Evolutionary conservation across 371 early-diverging fungal genomes (phyloP), one percentile per base, ranked within the genome.

Genomic region (Mortierella sp.): DNA sequence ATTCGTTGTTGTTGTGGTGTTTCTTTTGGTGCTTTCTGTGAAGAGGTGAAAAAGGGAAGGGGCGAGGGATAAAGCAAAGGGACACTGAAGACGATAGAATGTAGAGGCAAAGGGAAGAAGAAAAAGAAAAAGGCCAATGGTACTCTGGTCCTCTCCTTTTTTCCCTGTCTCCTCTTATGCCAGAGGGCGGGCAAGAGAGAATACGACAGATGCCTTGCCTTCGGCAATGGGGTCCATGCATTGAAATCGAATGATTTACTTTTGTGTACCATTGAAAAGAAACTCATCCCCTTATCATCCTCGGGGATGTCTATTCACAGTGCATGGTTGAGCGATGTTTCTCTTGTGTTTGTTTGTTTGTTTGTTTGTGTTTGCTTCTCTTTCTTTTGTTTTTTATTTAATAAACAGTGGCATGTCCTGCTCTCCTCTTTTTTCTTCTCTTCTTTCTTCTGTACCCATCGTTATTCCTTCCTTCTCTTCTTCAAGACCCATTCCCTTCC

Each of bases 401-500:
- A 31, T 60, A 63, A 63, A 63, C 34, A 63, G 34, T 34, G 63
- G 63, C 63, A 63, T 63, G 38, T 28, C 28, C 21, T 58, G 9
- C 24, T 14, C 34, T 21, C 42, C 21, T 65, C 42, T 68, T 38
- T 65, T 38, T 28, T 63, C 8, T 21, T 8, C 34, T 38, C 42
- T 34, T 21, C 34, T 9, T 34, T 63, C 34, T 34, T 63, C 65
- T 63, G 34, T 24, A 38, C 68, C 24, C 42, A 38, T 68, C 68
- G 44, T 68, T 42, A 42, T 68, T 24, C 19, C 63, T 58, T 58
- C 28, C 42, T 38, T 38, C 42, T 38, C 42, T 26, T 34, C 42
- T 42, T 68, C 38, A 68, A 68, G 68, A 11, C 68, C 68, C 68
- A 68, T 42, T 68, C 68, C 68, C 42, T 34, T 52, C 55, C 55